These are phyloP conservation scores for Colletotrichum viniferum DNA, from an alignment of 2,329 filamentous ascomycete genomes.

Conservation along the genomic window DNA sequence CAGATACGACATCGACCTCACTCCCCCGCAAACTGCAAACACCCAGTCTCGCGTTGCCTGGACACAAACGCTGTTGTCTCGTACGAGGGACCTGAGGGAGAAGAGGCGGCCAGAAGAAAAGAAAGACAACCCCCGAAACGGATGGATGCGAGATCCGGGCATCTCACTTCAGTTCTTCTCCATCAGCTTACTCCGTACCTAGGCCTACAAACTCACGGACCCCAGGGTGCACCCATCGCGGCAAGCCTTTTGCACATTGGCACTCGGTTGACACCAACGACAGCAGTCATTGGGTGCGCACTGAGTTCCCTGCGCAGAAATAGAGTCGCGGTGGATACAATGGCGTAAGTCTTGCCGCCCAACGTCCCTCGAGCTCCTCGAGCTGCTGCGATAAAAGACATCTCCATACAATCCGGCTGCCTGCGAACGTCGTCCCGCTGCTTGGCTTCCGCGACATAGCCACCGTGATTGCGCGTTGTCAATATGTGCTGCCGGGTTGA, in stretches of 20 bases:
- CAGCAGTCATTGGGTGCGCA: neutral
- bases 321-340: conserved; percentile 15
- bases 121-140: neutral
- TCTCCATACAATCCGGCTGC: neutral
- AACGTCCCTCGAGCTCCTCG: neutral
- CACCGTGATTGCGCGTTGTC: conserved; percentile 13
- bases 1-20: neutral
- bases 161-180: neutral
- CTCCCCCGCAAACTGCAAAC: neutral
- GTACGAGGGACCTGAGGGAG: neutral
- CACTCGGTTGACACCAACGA: neutral
- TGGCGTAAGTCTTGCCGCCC: conserved; percentile 16
- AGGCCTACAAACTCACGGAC: neutral
- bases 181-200: neutral
- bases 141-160: neutral
- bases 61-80: neutral
- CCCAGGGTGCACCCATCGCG: neutral
- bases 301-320: neutral
- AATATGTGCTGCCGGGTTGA: neutral
- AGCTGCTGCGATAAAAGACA: neutral
- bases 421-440: neutral
- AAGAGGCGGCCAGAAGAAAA: neutral
- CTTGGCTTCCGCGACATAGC: conserved; percentile 17
- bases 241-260: neutral
- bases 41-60: neutral